Base-by-base conservation (phyloP, 495 filamentous ascomycete species). In the Sabuloglossum arenarium region DNA sequence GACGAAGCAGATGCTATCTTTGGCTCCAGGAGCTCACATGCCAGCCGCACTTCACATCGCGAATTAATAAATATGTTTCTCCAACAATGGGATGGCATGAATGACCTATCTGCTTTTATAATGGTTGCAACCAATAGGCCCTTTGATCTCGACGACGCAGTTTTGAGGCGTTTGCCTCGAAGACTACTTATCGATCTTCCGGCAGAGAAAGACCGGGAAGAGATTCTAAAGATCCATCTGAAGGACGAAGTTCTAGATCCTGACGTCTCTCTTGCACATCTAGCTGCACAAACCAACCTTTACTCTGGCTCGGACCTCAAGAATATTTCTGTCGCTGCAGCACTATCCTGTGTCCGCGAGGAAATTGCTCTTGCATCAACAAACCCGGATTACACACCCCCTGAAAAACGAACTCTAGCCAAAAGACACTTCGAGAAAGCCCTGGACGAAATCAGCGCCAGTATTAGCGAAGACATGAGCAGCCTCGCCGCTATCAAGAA, bases 61-160 rank as follows among this genome's bases (percentile, higher is more conserved):
- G 91, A 97, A 69, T 81, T 91, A 47, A 93, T 98, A 69, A 98
- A 96, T 59, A 90, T 97, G 66, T 98, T 97, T 66, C 70, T 98
- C 34, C 79, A 86, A n/a, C 91, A 97, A 66, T 98, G 91, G 91
- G 91, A 96, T 61, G 91, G 93, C 16, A 82, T 98, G 76, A 83
- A 79, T 42, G 81, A 86, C 59, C 73, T 80, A 49, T 83, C 82
- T 6, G 87, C 89, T 1, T 97, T 98, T 67, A 93, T 98, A 66
- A 96, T 98, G 93, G 88, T 97, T 0, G 91, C 91, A n/a, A 95
- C 88, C 16, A 67, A 66, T 39, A 57, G 61, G 24, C 65, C 65
- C 1, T 56, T 54, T 12, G 64, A 67, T 39, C 58, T 98, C 1
- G 91, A 98, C 62, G 91, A 98, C 61, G 91, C 91, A 1, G 86